Evolutionary conservation across 306 rosid genomes (phyloP).

Genomic region (Vachellia collinsii): DNA sequence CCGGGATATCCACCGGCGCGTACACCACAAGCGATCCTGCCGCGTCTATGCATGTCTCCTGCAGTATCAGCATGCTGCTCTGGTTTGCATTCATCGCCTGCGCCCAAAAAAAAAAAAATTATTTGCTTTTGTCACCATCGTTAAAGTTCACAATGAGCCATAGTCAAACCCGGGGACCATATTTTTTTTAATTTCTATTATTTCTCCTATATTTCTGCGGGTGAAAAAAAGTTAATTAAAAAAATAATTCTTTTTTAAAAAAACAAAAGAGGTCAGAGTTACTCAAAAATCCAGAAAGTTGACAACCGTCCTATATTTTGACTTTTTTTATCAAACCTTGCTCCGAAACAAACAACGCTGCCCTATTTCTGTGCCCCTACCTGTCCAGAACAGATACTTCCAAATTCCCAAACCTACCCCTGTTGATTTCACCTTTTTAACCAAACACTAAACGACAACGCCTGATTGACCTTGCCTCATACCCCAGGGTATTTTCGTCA

Average conservation of each 20-base stretch:
- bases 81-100: slow-evolving; percentile 83
- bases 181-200: background rate
- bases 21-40: slow-evolving; percentile 91
- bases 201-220: background rate
- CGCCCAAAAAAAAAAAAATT: background rate
- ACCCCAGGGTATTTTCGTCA: slow-evolving; percentile 42
- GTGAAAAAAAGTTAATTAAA: background rate
- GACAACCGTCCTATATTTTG: slow-evolving; percentile 54
- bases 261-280: slow-evolving; percentile 37
- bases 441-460: slow-evolving; percentile 9
- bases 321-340: slow-evolving; percentile 48
- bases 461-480: slow-evolving; percentile 20
- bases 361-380: slow-evolving; percentile 1
- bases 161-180: slow-evolving; percentile 46
- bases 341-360: slow-evolving; percentile 50
- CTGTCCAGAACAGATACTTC: slow-evolving; percentile 54
- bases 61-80: slow-evolving; percentile 92
- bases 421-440: slow-evolving; percentile 32
- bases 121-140: slow-evolving; percentile 35
- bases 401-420: slow-evolving; percentile 57
- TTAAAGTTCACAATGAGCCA: background rate
- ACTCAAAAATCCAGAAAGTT: slow-evolving; percentile 43
- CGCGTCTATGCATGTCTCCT: slow-evolving; percentile 90
- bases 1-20: slow-evolving; percentile 98
- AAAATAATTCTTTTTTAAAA: background rate